Evolutionary conservation across 257 asterid species (phyloP), one percentile per base, ranked within the genome.

Genomic region (Nicotiana undulata): DNA sequence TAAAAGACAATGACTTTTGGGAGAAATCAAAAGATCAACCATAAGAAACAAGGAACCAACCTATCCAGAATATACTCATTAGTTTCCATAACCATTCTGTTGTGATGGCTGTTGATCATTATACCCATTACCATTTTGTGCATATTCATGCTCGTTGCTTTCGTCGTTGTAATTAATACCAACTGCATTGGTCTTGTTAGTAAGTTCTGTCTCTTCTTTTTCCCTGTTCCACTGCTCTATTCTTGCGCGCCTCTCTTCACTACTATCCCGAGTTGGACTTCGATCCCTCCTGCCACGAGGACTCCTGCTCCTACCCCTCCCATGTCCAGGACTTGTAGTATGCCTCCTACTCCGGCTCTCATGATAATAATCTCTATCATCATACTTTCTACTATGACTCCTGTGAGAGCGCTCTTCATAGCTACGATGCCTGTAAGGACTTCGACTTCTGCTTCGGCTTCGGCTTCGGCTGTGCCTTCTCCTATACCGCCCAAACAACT

Each of bases 201-300:
- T 84, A 76, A 46, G 88, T 63, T 90, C 91, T 0, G 93, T 87
- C 79, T 90, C 94, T 83, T 95, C 97, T 82, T 82, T 93, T 84
- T 95, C 98, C 90, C 97, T 86, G 83, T 95, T 95, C 99, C 98
- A 95, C 83, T 90, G 97, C 82, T 85, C 97, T 80, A 95, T 95
- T 85, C 92, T 91, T 80, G 99, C 99, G 70, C 98, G 90, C 72
- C 99, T 92, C 88, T 95, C 99, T 81, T 91, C 98, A 86, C 99
- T 95, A 28, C 99, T 94, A 84, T 94, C 99, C 90, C 99, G 93
- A 63, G 82, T 75, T 10, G 98, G 96, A 81, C 94, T 95, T 22
- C 88, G 88, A 40, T 82, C 88, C 86, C 93, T 90, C 88, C 92
- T 85, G 85, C 90, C 87, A 80, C 83, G 93, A 1, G 94, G 94